Evolutionary conservation across 176 grass and related monocot species (phyloP).

Genomic region (Bonia amplexicaulis): DNA sequence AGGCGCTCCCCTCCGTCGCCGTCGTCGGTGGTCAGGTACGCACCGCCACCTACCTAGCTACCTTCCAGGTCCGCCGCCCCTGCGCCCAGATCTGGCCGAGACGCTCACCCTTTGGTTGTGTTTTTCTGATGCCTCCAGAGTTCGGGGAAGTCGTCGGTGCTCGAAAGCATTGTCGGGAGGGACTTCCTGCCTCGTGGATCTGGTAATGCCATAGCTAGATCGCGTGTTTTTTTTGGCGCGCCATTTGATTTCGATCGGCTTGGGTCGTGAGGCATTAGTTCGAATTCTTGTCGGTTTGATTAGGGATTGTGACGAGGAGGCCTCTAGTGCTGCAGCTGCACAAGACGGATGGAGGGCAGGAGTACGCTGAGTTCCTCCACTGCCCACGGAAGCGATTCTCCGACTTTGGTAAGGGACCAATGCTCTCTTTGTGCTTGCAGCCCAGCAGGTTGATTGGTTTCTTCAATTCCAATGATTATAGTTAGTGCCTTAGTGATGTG

Average conservation of each 20-base stretch:
- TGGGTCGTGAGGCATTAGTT: not conserved
- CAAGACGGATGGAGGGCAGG: conserved; percentile 75
- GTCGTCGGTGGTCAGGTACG: conserved; percentile 99
- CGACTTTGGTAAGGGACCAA: conserved; percentile 64
- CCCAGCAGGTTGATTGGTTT: not conserved
- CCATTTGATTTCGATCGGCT: conserved; percentile 21
- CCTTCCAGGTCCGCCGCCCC: not conserved
- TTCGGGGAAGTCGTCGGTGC: conserved; percentile 96
- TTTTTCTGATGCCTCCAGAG: conserved; percentile 52
- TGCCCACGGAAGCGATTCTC: conserved; percentile 65
- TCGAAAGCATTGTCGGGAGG: conserved; percentile 98
- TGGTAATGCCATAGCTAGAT: conserved; percentile 60
- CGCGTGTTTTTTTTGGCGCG: not conserved
- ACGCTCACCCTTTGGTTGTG: conserved; percentile 5
- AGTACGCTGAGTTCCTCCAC: conserved; percentile 96
- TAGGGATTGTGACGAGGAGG: conserved; percentile 97
- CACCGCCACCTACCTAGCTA: not conserved
- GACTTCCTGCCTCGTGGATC: conserved; percentile 99
- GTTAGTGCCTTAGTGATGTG: not conserved
- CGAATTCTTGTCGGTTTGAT: not conserved
- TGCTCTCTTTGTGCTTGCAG: not conserved
- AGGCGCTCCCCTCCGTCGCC: conserved; percentile 94
- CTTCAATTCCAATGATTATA: not conserved
- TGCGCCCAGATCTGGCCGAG: conserved; percentile 27
- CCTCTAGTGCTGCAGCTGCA: conserved; percentile 95